phyloP scores from a whole-genome alignment of 495 filamentous ascomycete species.

The Pyrenula aspistea region DNA sequence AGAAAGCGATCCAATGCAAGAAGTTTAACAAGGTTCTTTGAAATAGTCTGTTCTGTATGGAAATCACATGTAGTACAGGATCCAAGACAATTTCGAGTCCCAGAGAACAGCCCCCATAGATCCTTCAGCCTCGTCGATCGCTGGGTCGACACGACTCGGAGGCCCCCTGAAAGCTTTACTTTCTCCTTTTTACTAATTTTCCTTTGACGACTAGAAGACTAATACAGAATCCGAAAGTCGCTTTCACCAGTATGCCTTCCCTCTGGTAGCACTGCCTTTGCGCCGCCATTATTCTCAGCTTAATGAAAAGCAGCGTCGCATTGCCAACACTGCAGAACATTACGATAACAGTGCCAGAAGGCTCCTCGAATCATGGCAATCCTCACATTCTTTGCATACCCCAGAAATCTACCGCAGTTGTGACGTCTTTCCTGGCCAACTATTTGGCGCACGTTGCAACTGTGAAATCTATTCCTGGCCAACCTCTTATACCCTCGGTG shows the following conservation, averaged over 20 bases:
- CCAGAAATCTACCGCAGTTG: constrained; percentile 19
- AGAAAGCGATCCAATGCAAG: no score
- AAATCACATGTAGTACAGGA: no score
- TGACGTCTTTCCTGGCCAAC: constrained; percentile 28
- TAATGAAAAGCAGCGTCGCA: not conserved
- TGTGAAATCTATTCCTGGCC: constrained; percentile 26
- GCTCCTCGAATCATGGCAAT: constrained; percentile 1
- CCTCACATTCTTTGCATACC: not conserved
- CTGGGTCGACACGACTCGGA: not conserved
- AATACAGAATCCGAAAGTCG: no score
- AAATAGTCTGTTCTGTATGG: no score
- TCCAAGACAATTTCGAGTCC: no score
- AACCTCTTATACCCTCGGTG: constrained; percentile 15
- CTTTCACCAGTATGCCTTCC: not conserved
- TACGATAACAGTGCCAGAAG: not conserved
- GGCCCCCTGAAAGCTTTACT: not conserved
- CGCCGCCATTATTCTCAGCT: not conserved
- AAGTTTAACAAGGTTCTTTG: no score
- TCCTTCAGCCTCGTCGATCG: not conserved
- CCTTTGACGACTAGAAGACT: no score
- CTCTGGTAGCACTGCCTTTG: not conserved
- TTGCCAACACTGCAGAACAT: not conserved
- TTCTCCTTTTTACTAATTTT: no score
- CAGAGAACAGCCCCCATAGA: not conserved
- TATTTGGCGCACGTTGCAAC: constrained; percentile 31